A percentile compares a stretch with the other conserved stretches of the same genome.
Conservation (phyloP, 1,284 basidiomycete species). For the Ceratobasidium sp. region DNA sequence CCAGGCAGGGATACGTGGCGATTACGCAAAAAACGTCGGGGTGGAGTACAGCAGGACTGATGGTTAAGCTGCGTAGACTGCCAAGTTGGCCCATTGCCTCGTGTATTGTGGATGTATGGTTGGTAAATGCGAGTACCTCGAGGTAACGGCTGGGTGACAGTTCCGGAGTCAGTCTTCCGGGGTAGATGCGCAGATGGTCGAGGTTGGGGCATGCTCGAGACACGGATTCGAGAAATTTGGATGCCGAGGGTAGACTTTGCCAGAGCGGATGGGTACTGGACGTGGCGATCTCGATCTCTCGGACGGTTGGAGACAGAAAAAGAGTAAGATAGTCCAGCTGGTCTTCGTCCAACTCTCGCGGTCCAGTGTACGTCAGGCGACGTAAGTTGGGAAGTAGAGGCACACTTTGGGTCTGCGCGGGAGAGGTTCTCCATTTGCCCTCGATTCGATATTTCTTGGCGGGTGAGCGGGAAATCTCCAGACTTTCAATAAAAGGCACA, state of each 20-base stretch:
- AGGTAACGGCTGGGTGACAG: too few relatives aligned
- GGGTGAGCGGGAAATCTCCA: not conserved
- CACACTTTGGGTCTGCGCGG: not conserved
- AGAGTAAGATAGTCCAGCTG: not conserved
- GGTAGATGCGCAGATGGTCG: not conserved
- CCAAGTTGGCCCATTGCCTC: not conserved
- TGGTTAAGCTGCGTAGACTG: not conserved
- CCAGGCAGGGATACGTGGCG: not conserved
- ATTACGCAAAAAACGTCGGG: not conserved
- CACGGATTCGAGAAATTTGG: not conserved
- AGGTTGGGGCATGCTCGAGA: not conserved
- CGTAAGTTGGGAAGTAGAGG: not conserved
- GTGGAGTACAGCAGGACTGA: not conserved
- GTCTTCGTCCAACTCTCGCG: not conserved
- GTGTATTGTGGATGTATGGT: not conserved
- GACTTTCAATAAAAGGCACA: not conserved
- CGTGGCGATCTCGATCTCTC: not conserved
- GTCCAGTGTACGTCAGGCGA: not conserved
- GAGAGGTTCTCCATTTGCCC: not conserved
- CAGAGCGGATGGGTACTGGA: not conserved
- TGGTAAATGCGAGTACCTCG: not conserved
- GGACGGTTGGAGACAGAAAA: not conserved
- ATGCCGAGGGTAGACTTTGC: not conserved
- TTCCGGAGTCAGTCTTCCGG: not conserved
- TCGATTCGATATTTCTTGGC: not conserved